A percentile compares a stretch with the other conserved stretches of the same genome.
Evolutionary conservation across 805 yeast species (phyloP).

Genomic region (Schwanniomyces pseudopolymorphus): DNA sequence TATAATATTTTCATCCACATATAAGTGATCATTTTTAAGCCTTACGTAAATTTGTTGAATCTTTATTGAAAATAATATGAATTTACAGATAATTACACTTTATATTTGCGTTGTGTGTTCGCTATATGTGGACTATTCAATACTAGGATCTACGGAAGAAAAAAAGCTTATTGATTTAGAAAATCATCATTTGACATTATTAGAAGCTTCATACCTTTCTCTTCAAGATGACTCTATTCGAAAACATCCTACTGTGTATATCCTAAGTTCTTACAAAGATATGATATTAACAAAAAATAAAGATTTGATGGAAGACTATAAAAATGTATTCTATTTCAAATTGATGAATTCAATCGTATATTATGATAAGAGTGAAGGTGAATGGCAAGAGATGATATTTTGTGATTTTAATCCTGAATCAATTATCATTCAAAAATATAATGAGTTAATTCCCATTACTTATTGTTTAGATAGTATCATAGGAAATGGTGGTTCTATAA

Average conservation of each 20-base stretch:
- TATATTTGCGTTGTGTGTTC: neutral
- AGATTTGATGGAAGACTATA: conserved; percentile 6
- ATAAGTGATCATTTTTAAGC: neutral
- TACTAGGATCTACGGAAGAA: neutral
- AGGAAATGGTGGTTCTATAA: conserved; percentile 10
- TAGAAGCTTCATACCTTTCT: neutral
- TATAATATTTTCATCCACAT: neutral
- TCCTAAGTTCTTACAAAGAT: conserved; percentile 5
- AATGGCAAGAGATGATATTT: conserved; percentile 9
- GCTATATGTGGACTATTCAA: neutral
- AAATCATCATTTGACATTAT: neutral
- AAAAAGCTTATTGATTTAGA: neutral
- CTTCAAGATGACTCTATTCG: neutral
- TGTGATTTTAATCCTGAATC: neutral
- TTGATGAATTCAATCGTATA: conserved; percentile 5
- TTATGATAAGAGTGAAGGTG: conserved; percentile 6
- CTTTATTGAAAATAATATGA: neutral
- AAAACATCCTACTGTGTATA: conserved; percentile 2
- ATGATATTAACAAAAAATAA: conserved; percentile 4
- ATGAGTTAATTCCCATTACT: conserved; percentile 10
- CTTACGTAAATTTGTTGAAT: neutral
- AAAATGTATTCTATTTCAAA: conserved; percentile 8
- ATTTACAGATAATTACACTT: neutral
- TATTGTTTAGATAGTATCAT: conserved; percentile 9
- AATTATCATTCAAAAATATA: neutral